Percentiles rank a stretch among this genome's conserved stretches.
phyloP scores from a whole-genome alignment of 73 alveolate species.

The Urostyla sp. region DNA sequence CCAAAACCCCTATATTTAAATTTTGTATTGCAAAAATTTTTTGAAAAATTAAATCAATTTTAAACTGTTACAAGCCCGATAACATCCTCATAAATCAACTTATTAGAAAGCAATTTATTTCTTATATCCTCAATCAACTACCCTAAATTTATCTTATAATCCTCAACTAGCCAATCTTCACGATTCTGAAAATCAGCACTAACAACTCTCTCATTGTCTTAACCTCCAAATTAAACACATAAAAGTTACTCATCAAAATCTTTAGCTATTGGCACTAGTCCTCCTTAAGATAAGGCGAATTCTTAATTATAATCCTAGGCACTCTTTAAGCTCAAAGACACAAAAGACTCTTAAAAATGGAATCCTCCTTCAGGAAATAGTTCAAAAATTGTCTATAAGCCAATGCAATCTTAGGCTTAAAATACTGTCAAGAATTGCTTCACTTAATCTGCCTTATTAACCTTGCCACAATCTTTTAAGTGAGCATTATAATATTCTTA shows the following conservation, averaged over 20 bases:
- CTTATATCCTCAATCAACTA: background rate
- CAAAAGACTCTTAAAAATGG: slow-evolving; percentile 2
- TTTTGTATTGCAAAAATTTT: background rate
- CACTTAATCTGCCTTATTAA: background rate
- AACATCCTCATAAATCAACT: slow-evolving; percentile 4
- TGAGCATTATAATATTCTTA: background rate
- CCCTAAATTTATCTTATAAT: background rate
- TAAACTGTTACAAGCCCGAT: slow-evolving; percentile 12
- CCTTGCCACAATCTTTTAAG: background rate
- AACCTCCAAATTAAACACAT: background rate
- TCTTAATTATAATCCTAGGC: too few relatives aligned
- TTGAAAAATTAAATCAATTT: background rate
- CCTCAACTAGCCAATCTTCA: background rate
- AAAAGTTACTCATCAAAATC: slow-evolving; percentile 8
- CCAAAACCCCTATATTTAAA: background rate
- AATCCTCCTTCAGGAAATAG: background rate
- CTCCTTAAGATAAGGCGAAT: too few relatives aligned
- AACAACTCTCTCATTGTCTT: background rate
- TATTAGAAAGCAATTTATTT: background rate
- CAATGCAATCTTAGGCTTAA: background rate
- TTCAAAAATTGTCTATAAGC: background rate
- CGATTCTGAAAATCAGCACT: background rate
- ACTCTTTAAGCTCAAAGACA: background rate
- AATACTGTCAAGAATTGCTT: background rate
- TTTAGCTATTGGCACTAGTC: background rate